phyloP scores from a whole-genome alignment of 805 yeast genomes.

The Grigorovia transvaalensis region DNA sequence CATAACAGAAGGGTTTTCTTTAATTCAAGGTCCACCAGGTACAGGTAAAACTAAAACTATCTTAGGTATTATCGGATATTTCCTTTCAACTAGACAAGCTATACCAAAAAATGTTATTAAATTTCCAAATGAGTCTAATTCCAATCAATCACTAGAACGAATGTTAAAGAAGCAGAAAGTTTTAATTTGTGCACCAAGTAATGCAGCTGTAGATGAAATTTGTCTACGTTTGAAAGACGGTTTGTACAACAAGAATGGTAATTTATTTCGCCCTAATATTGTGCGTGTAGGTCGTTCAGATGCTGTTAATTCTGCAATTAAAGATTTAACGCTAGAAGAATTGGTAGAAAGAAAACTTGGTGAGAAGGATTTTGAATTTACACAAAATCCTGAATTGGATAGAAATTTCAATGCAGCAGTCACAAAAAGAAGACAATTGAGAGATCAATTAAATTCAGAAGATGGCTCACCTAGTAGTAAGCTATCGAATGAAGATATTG shows the following conservation, averaged over 20 bases:
- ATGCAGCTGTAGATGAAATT: constrained; percentile 97
- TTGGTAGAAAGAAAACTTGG: constrained; percentile 56
- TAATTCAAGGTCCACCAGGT: constrained; percentile 99
- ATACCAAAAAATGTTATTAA: constrained; percentile 24
- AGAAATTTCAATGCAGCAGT: constrained; percentile 43
- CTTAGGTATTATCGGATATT: constrained; percentile 78
- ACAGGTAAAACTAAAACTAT: constrained; percentile 98
- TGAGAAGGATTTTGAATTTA: constrained; percentile 28
- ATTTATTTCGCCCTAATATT: constrained; percentile 46
- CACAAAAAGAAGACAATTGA: constrained; percentile 45
- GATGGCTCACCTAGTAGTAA: constrained; percentile 41
- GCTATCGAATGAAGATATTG: constrained; percentile 35
- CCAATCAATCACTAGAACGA: constrained; percentile 13
- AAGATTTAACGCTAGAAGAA: constrained; percentile 77
- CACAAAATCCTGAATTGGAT: constrained; percentile 35
- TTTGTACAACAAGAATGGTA: constrained; percentile 46
- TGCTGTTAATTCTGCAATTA: constrained; percentile 72
- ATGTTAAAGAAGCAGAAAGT: constrained; percentile 41
- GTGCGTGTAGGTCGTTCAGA: constrained; percentile 88
- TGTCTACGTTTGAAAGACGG: constrained; percentile 74
- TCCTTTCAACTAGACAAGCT: constrained; percentile 35
- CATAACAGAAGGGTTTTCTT: constrained; percentile 61
- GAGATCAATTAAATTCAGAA: constrained; percentile 31
- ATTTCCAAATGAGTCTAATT: constrained; percentile 20
- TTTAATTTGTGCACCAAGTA: constrained; percentile 93